These are phyloP conservation scores for Microstegium vimineum DNA, from an alignment of 176 grass and related monocot genomes.

Conservation along the genomic window DNA sequence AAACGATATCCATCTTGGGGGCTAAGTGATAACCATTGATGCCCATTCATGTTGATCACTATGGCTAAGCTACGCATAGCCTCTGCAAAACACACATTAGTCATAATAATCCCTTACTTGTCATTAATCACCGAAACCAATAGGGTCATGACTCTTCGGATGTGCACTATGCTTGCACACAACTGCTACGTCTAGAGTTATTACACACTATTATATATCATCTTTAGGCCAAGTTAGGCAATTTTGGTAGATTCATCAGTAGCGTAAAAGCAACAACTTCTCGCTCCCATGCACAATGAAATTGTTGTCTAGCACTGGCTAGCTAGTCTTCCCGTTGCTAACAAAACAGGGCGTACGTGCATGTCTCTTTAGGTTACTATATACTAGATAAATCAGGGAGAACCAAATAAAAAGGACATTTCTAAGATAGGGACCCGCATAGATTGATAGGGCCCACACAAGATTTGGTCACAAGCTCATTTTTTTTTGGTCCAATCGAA, in stretches of 20 bases:
- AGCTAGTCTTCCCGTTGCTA: background rate
- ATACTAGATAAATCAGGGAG: background rate
- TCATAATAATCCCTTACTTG: too few species aligned
- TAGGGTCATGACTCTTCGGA: too few species aligned
- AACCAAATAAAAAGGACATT: background rate
- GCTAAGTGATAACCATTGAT: too few species aligned
- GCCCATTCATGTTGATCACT: too few species aligned
- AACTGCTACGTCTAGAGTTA: background rate
- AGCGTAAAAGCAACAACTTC: constrained; percentile 31
- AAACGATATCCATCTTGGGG: too few species aligned
- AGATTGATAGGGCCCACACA: constrained; percentile 13
- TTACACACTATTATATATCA: background rate
- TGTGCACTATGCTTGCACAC: constrained; percentile 24
- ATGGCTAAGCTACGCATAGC: too few species aligned
- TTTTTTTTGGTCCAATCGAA: background rate
- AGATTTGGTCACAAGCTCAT: constrained; percentile 28
- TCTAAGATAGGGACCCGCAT: constrained; percentile 8
- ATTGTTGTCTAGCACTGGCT: background rate
- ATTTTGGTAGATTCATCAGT: constrained; percentile 13
- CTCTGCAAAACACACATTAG: too few species aligned
- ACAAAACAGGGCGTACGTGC: background rate
- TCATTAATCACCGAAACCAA: too few species aligned
- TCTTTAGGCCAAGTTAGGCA: background rate
- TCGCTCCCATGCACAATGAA: background rate
- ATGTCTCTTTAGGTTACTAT: constrained; percentile 1